Conservation (phyloP, 176 grass and related monocot species). For the Lolium rigidum region DNA sequence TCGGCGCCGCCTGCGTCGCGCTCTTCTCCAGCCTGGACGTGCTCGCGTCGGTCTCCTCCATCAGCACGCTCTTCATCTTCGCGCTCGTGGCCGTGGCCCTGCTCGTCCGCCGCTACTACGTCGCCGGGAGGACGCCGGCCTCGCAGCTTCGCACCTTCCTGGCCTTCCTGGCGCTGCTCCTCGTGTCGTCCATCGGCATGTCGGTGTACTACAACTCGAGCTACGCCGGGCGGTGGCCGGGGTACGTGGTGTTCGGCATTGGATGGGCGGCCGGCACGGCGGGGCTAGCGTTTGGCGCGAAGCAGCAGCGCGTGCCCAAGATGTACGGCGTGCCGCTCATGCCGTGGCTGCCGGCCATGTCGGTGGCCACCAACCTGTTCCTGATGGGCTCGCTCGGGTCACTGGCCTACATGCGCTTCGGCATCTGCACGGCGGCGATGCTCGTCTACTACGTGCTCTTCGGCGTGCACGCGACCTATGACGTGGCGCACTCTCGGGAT, state of each 20-base stretch:
- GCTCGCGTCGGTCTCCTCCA: slow-evolving; percentile 23
- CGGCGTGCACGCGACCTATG: slow-evolving; percentile 22
- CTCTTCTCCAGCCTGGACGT: slow-evolving; percentile 34
- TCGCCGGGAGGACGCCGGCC: slow-evolving; percentile 10
- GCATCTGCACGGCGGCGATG: slow-evolving; percentile 16
- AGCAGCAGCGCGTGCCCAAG: slow-evolving; percentile 10
- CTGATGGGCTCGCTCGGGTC: slow-evolving; percentile 16
- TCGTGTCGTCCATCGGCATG: background rate
- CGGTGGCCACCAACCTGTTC: slow-evolving; percentile 19
- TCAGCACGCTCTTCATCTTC: slow-evolving; percentile 35
- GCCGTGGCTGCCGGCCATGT: slow-evolving; percentile 30
- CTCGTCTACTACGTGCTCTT: slow-evolving; percentile 26
- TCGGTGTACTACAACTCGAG: slow-evolving; percentile 15
- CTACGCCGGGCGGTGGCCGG: slow-evolving; percentile 23
- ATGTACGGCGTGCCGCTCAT: slow-evolving; percentile 28
- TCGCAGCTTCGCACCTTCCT: slow-evolving; percentile 5
- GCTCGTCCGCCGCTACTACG: slow-evolving; percentile 20
- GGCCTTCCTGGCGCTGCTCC: background rate
- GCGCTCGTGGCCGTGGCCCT: slow-evolving; percentile 11
- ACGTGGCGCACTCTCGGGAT: background rate
- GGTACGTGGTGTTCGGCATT: slow-evolving; percentile 23
- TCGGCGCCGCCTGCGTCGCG: slow-evolving; percentile 21
- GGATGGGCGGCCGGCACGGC: slow-evolving; percentile 23
- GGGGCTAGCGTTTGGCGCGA: background rate
- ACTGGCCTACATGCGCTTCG: slow-evolving; percentile 26